Percentiles rank a stretch among this genome's conserved stretches.
phyloP scores from a whole-genome alignment of 2,329 filamentous ascomycete species.

The Fusarium graminum region DNA sequence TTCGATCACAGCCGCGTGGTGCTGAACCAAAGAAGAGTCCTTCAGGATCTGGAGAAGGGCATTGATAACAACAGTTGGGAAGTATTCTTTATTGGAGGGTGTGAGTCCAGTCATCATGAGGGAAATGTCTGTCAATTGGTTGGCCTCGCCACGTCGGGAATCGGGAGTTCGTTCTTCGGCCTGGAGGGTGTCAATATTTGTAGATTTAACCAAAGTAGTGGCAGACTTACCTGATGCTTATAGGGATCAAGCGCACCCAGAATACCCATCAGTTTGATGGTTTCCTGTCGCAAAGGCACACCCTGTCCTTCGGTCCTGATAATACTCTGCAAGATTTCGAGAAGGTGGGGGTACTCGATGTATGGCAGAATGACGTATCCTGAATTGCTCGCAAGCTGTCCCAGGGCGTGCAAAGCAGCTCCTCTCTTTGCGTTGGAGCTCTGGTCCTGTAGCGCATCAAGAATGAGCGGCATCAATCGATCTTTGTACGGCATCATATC shows the following conservation, averaged over 20 bases:
- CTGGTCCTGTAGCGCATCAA: constrained; percentile 93
- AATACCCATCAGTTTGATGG: constrained; percentile 96
- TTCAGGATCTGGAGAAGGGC: constrained; percentile 92
- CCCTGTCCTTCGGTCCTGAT: constrained; percentile 90
- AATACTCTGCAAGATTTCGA: constrained; percentile 93
- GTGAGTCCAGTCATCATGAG: constrained; percentile 98
- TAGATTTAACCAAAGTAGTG: neutral
- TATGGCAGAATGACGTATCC: constrained; percentile 99
- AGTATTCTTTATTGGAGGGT: constrained; percentile 97
- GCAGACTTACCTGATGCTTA: constrained; percentile 77
- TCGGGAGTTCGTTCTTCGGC: constrained; percentile 91
- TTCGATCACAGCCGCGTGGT: constrained; percentile 94
- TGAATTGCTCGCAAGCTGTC: constrained; percentile 93
- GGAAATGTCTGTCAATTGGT: constrained; percentile 88
- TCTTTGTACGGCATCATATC: constrained; percentile 95
- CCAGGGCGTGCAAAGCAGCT: constrained; percentile 89
- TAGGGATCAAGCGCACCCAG: constrained; percentile 95
- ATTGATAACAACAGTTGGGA: constrained; percentile 97
- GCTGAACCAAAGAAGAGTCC: constrained; percentile 88
- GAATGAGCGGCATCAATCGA: constrained; percentile 92
- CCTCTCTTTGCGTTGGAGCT: constrained; percentile 91
- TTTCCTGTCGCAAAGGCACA: constrained; percentile 88
- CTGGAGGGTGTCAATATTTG: constrained; percentile 62
- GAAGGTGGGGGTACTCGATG: constrained; percentile 90
- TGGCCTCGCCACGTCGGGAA: constrained; percentile 71